These are phyloP conservation scores for Paxillus ammoniavirescens DNA, from an alignment of 768 basidiomycete species.

Conservation along the genomic window DNA sequence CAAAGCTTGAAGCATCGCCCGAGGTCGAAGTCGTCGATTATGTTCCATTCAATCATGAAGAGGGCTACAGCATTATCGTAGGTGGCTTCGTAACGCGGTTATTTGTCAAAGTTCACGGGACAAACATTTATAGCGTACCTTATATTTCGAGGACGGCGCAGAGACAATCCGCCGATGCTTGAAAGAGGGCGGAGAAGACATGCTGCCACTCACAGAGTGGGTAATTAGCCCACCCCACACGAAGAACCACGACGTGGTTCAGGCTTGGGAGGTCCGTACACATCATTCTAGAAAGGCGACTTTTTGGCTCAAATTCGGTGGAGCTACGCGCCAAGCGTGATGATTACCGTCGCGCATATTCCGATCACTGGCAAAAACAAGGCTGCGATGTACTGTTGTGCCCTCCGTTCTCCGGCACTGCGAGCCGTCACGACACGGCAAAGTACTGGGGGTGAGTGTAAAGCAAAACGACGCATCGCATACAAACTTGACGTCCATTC, in stretches of 20 bases:
- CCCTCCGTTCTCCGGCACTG: conserved; percentile 35
- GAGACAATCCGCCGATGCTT: conserved; percentile 19
- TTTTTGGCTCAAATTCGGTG: background rate
- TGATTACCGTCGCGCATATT: conserved; percentile 31
- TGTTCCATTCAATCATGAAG: conserved; percentile 33
- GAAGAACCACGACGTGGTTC: conserved; percentile 20
- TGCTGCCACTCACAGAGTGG: conserved; percentile 38
- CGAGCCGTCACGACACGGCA: conserved; percentile 36
- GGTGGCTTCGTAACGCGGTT: conserved; percentile 5
- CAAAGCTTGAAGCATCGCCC: conserved; percentile 32
- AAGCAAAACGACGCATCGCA: background rate
- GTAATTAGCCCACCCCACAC: conserved; percentile 27
- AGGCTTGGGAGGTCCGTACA: conserved; percentile 30
- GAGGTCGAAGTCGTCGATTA: conserved; percentile 39
- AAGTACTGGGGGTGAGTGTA: conserved; percentile 32
- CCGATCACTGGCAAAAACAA: conserved; percentile 38
- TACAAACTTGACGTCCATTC: background rate
- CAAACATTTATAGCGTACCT: conserved; percentile 23
- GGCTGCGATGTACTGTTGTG: conserved; percentile 40
- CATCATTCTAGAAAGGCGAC: background rate
- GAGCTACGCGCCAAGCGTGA: conserved; percentile 34
- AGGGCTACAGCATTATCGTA: conserved; percentile 32
- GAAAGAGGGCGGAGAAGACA: conserved; percentile 32
- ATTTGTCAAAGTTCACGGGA: background rate
- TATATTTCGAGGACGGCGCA: conserved; percentile 42